A percentile compares a stretch with the other conserved stretches of the same genome.
Conservation (phyloP, 164 flowering plant species). For the Annona squamosa region DNA sequence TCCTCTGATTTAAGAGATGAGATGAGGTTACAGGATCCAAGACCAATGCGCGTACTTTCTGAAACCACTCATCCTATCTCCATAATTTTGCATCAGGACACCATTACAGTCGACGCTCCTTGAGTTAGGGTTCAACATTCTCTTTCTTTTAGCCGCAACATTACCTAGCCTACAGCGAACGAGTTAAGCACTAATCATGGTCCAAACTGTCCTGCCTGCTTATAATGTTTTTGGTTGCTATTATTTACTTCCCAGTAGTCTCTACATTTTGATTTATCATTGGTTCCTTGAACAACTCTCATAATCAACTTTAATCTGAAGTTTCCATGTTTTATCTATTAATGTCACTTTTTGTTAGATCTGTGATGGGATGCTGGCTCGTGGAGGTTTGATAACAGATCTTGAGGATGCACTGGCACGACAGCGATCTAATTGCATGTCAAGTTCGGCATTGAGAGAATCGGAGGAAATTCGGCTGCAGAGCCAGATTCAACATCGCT, state of each 20-base stretch:
- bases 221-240: neutral
- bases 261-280: neutral
- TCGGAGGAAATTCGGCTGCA: slow-evolving; percentile 42
- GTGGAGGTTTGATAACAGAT: slow-evolving; percentile 50
- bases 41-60: neutral
- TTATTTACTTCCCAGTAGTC: too few relatives aligned
- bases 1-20: too few relatives aligned
- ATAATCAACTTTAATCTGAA: too few relatives aligned
- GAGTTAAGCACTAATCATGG: neutral
- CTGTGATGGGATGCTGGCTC: slow-evolving; percentile 15
- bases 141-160: neutral
- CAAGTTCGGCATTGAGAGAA: slow-evolving; percentile 45
- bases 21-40: too few relatives aligned
- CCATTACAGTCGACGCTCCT: neutral
- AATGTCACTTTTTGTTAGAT: slow-evolving; percentile 25
- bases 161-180: neutral
- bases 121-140: neutral
- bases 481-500: slow-evolving; percentile 56
- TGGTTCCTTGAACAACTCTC: neutral
- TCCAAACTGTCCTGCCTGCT: neutral
- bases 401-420: slow-evolving; percentile 65
- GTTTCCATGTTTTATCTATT: neutral
- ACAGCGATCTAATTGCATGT: slow-evolving; percentile 46
- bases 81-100: neutral
- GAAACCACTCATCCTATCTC: neutral